These are phyloP conservation scores for Fraxinus xanthoxyloides DNA, from an alignment of 305 asterid species.

Conservation along the genomic window DNA sequence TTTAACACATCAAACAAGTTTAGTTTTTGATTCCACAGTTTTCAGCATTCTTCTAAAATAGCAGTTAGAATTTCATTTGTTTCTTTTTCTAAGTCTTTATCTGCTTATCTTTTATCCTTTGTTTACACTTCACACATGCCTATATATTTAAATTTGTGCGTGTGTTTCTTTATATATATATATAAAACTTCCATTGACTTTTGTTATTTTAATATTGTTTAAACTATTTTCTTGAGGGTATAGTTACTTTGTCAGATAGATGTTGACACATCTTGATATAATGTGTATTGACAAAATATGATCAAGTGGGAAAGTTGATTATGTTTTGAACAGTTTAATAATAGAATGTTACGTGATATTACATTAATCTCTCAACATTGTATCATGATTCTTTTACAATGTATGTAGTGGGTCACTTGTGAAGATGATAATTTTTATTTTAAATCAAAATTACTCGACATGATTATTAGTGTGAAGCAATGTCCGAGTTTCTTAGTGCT, in stretches of 20 bases:
- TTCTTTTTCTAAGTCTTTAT: conserved; percentile 33
- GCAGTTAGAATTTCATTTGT: conserved; percentile 29
- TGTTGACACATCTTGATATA: too few relatives aligned
- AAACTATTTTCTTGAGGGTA: background rate
- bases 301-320: too few relatives aligned
- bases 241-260: too few relatives aligned
- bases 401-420: background rate
- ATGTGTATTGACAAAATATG: too few relatives aligned
- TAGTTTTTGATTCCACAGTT: background rate
- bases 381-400: too few relatives aligned
- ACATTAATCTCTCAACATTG: too few relatives aligned
- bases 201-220: background rate
- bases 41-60: background rate
- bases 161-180: background rate
- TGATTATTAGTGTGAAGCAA: background rate
- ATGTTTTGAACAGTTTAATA: too few relatives aligned
- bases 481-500: background rate
- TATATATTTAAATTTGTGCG: background rate
- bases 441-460: background rate
- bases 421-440: background rate
- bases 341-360: too few relatives aligned
- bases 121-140: conserved; percentile 14
- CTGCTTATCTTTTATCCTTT: conserved; percentile 35
- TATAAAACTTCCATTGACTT: background rate
- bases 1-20: background rate